A percentile compares a stretch with the other conserved stretches of the same genome.
phyloP scores from a whole-genome alignment of 495 filamentous ascomycete genomes.

The Aspergillus saccharolyticus region DNA sequence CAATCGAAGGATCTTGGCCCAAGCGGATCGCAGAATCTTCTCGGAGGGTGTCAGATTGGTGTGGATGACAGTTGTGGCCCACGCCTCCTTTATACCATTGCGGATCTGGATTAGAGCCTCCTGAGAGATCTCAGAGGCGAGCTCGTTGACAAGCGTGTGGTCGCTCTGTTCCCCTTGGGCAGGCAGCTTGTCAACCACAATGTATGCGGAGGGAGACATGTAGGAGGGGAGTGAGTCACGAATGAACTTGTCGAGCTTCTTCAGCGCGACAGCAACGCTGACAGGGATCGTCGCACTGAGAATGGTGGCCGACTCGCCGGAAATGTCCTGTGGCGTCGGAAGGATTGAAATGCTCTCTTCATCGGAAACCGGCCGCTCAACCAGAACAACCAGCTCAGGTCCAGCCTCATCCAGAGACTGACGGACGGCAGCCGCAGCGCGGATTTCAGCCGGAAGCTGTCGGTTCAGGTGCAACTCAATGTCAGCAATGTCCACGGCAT shows the following conservation, averaged over 20 bases:
- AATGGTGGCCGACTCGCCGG: slow-evolving; percentile 1
- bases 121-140: slow-evolving; percentile 23
- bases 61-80: slow-evolving; percentile 19
- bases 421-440: slow-evolving; percentile 23
- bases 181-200: slow-evolving; percentile 30
- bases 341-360: slow-evolving; percentile 23
- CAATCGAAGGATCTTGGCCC: slow-evolving; percentile 42
- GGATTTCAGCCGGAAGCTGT: slow-evolving; percentile 25
- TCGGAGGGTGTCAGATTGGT: slow-evolving; percentile 30
- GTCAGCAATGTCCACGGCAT: slow-evolving; percentile 8
- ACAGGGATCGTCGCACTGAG: slow-evolving; percentile 20
- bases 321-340: slow-evolving; percentile 16
- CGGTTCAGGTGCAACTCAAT: slow-evolving; percentile 16
- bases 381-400: slow-evolving; percentile 24
- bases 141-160: slow-evolving; percentile 21
- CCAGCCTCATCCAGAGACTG: slow-evolving; percentile 14
- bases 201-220: slow-evolving; percentile 36
- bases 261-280: slow-evolving; percentile 24
- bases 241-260: slow-evolving; percentile 33
- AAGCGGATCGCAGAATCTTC: slow-evolving; percentile 36
- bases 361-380: slow-evolving; percentile 23
- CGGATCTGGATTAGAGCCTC: slow-evolving; percentile 18
- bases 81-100: slow-evolving; percentile 20
- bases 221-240: slow-evolving; percentile 35
- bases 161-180: slow-evolving; percentile 19